A percentile compares a stretch with the other conserved stretches of the same genome.
These are phyloP conservation scores for Nosema granulosis DNA, from an alignment of 371 early-diverging fungal genomes.

Conservation along the genomic window DNA sequence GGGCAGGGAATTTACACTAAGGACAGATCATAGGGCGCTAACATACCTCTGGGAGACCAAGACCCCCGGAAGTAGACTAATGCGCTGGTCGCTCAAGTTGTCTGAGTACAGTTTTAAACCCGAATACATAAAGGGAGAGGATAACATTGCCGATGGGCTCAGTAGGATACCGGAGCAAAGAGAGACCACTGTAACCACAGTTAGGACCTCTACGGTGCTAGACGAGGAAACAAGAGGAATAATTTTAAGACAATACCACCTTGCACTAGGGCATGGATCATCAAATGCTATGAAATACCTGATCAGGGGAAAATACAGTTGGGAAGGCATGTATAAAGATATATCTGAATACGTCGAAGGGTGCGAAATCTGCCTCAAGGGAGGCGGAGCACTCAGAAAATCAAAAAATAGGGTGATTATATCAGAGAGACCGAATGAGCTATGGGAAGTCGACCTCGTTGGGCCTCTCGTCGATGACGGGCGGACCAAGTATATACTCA, in stretches of 20 bases:
- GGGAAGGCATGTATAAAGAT: slow-evolving; percentile 21
- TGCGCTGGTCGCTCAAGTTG: neutral
- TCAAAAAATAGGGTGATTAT: neutral
- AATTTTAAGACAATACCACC: slow-evolving; percentile 21
- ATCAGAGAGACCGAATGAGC: neutral
- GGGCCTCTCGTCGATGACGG: neutral
- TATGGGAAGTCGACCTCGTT: slow-evolving; percentile 30
- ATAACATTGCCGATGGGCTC: slow-evolving; percentile 7
- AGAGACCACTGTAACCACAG: no score
- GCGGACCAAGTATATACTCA: neutral
- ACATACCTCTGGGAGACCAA: slow-evolving; percentile 1
- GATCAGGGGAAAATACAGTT: slow-evolving; percentile 12
- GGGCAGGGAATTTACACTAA: slow-evolving; percentile 11
- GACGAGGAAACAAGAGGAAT: no score
- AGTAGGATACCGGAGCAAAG: slow-evolving; percentile 1
- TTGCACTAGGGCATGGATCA: slow-evolving; percentile 22
- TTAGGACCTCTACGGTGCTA: no score
- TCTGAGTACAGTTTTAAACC: slow-evolving; percentile 30
- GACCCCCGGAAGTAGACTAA: neutral
- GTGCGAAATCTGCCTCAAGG: slow-evolving; percentile 10
- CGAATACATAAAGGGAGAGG: slow-evolving; percentile 23
- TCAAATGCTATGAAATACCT: slow-evolving; percentile 11
- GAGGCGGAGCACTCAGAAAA: neutral
- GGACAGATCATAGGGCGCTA: slow-evolving; percentile 32
- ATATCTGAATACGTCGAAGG: slow-evolving; percentile 7